Conservation (phyloP, 1,139 yeast species). For the Saccharomyces pastorianus region DNA sequence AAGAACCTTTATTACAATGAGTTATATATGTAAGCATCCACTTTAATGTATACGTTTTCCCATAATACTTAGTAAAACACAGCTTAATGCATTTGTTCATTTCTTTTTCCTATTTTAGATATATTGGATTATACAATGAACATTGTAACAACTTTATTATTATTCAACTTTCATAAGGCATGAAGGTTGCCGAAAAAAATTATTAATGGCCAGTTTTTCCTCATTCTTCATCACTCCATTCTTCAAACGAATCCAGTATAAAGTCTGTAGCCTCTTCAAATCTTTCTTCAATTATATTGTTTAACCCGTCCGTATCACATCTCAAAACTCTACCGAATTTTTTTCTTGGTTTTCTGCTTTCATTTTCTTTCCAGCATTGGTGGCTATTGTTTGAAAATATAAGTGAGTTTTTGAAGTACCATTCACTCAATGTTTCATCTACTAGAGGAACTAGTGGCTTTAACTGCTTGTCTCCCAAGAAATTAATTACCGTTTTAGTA, state of each 20-base stretch:
- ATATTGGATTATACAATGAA: not conserved
- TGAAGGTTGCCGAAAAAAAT: not conserved
- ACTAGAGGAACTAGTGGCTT: constrained; percentile 76
- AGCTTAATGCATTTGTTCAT: not conserved
- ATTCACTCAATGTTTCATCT: constrained; percentile 75
- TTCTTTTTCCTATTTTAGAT: not conserved
- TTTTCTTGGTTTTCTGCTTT: constrained; percentile 69
- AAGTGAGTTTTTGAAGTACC: constrained; percentile 84
- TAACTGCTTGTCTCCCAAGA: constrained; percentile 55
- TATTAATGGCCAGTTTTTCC: not conserved
- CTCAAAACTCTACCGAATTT: constrained; percentile 84
- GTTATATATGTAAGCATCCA: not conserved
- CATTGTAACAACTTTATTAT: not conserved
- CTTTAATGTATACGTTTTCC: not conserved
- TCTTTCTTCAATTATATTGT: constrained; percentile 70
- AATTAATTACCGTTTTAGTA: constrained; percentile 68
- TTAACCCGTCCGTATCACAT: constrained; percentile 64
- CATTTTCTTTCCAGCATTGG: constrained; percentile 63
- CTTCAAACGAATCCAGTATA: constrained; percentile 60
- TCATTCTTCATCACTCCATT: constrained; percentile 33
- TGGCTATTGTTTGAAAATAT: constrained; percentile 70
- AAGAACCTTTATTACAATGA: not conserved
- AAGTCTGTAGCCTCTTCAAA: constrained; percentile 83
- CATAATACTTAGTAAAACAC: not conserved
- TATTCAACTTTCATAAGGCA: not conserved